Conservation (phyloP, 805 yeast species). For the Blastobotrys americana region DNA sequence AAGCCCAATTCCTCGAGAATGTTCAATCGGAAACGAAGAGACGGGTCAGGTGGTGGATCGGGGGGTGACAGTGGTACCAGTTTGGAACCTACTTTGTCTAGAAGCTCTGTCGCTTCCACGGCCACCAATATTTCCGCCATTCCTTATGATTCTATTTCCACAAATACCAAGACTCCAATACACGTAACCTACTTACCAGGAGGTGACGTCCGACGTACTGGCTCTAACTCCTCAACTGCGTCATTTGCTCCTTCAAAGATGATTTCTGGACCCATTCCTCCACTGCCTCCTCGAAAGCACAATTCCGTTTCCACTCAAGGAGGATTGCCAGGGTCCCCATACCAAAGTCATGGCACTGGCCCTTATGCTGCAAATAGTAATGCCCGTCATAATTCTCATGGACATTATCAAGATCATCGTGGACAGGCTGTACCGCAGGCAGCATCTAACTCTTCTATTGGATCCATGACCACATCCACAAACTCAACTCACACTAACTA, state of each 20-base stretch:
- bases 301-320: too few relatives aligned
- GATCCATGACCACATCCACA: background rate
- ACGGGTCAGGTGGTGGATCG: conserved; percentile 2
- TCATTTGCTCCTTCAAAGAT: conserved; percentile 19
- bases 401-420: background rate
- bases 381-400: background rate
- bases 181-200: conserved; percentile 22
- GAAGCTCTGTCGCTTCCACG: conserved; percentile 1
- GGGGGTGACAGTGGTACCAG: background rate
- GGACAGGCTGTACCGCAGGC: background rate
- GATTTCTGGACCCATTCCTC: conserved; percentile 25
- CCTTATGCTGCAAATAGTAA: background rate
- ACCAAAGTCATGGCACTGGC: conserved; percentile 1
- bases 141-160: conserved; percentile 20
- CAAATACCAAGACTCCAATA: conserved; percentile 19
- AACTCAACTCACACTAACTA: conserved; percentile 1
- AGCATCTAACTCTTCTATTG: background rate
- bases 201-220: conserved; percentile 1
- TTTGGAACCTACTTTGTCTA: conserved; percentile 4
- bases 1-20: too few relatives aligned
- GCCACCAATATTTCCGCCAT: conserved; percentile 15
- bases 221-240: conserved; percentile 9
- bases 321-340: too few relatives aligned
- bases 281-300: conserved; percentile 17
- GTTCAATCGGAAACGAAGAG: background rate